phyloP scores from a whole-genome alignment of 139 green algal genomes.

The Tetradesmus lagerheimii region DNA sequence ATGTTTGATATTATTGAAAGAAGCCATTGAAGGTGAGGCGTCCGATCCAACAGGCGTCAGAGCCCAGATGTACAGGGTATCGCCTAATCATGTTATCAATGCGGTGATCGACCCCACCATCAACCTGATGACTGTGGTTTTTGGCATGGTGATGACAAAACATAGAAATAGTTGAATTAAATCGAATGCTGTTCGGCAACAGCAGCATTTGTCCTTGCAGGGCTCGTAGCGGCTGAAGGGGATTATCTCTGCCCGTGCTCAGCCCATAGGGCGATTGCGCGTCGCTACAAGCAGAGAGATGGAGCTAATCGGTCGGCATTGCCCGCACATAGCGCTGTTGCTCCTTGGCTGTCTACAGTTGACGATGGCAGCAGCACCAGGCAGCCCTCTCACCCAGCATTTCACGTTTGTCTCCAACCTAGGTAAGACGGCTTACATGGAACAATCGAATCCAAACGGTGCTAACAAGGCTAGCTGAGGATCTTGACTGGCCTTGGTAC shows the following conservation, averaged over 20 bases:
- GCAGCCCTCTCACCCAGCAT: neutral
- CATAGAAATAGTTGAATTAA: too few relatives aligned
- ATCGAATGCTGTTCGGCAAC: too few relatives aligned
- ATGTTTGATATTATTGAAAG: too few relatives aligned
- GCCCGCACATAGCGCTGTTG: neutral
- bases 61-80: neutral
- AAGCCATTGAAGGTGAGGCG: too few relatives aligned
- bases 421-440: neutral
- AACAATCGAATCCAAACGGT: too few relatives aligned
- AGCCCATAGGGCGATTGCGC: neutral
- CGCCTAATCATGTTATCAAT: neutral
- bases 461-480: too few relatives aligned
- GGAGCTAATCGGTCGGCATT: neutral
- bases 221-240: neutral
- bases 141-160: too few relatives aligned
- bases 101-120: too few relatives aligned
- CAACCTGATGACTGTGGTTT: too few relatives aligned
- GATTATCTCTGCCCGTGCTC: neutral
- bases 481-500: too few relatives aligned
- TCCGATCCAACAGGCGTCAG: neutral
- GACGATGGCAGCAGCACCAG: conserved; percentile 9
- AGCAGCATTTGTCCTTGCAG: too few relatives aligned
- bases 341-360: neutral
- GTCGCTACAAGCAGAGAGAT: neutral
- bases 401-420: conserved; percentile 35